Base-by-base conservation (phyloP, 2,329 filamentous ascomycete species). In the Alternaria hordeiaustralica region DNA sequence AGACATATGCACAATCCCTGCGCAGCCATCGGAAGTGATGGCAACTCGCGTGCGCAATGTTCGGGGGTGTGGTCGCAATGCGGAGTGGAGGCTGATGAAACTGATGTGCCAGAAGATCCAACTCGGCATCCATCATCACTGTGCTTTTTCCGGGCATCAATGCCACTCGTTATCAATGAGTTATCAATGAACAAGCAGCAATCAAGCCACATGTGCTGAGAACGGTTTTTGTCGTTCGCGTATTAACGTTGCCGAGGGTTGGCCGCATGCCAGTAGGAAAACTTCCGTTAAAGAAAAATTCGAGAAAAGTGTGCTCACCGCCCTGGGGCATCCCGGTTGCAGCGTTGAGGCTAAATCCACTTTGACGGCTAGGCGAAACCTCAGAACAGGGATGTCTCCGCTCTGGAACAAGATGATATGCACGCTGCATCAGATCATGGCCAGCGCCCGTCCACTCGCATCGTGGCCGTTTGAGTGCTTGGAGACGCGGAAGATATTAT, bases 351-450 rank as follows among this genome's bases (percentile, higher is more conserved):
- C 75, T 77, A 78, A 72, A 71, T 69, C 53, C 64, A 63, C 67
- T 71, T 73, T 66, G 54, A 51, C 60, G 61, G 64, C 58, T 66
- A 69, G 67, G 49, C 67, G 70, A 75, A 73, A 64, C 63, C 55
- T 56, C 26, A 55, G 49, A 28, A 56, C 74, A 72, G 68, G 75
- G 70, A 68, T 68, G 55, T 67, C 67, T 72, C 72, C 63, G 64
- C 55, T 55, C 65, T 71, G 69, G 69, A 67, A 63, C 71, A 57
- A 63, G 63, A 73, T 71, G 71, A 69, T 70, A 77, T 79, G 75
- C 75, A 75, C 71, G 65, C 71, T 71, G 71, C 71, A 70, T 73
- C 74, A 75, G 71, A 78, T 75, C 70, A 75, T 72, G 69, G 67
- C 55, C 58, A 46, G 49, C 55, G 56, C 45, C 61, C 66, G 60